phyloP scores from a whole-genome alignment of 2,329 filamentous ascomycete species.

The Xylariaceae sp. region DNA sequence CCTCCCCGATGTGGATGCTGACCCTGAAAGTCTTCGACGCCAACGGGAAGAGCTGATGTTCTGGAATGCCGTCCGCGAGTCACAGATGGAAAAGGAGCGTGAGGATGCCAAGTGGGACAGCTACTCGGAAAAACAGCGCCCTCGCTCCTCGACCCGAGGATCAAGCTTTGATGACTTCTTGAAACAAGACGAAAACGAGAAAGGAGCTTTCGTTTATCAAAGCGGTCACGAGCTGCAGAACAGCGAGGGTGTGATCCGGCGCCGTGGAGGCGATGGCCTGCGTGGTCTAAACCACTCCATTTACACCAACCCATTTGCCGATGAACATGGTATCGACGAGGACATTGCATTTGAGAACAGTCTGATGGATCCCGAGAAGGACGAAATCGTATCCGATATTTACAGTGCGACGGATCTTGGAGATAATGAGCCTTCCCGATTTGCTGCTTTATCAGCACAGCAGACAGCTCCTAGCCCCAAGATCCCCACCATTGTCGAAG shows the following conservation, averaged over 20 bases:
- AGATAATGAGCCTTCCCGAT: slow-evolving; percentile 9
- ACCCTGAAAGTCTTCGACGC: slow-evolving; percentile 56
- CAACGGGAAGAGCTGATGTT: slow-evolving; percentile 64
- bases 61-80: slow-evolving; percentile 56
- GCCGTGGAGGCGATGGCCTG: slow-evolving; percentile 42
- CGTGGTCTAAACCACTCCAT: slow-evolving; percentile 44
- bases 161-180: slow-evolving; percentile 59
- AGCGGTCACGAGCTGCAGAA: slow-evolving; percentile 46
- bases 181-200: slow-evolving; percentile 46
- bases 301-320: slow-evolving; percentile 57
- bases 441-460: not conserved
- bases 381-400: slow-evolving; percentile 50
- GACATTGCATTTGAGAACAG: slow-evolving; percentile 37
- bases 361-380: slow-evolving; percentile 41
- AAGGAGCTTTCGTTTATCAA: slow-evolving; percentile 56
- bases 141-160: slow-evolving; percentile 29
- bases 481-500: slow-evolving; percentile 32
- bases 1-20: slow-evolving; percentile 53
- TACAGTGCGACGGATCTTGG: slow-evolving; percentile 54
- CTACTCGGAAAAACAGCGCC: slow-evolving; percentile 10
- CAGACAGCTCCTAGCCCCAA: not conserved
- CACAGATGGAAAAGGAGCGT: slow-evolving; percentile 41
- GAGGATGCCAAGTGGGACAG: slow-evolving; percentile 25
- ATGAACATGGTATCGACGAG: slow-evolving; percentile 54
- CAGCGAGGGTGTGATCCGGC: slow-evolving; percentile 45